Evolutionary conservation across 495 filamentous ascomycete species (phyloP).

Genomic region (Penicillium soppii): DNA sequence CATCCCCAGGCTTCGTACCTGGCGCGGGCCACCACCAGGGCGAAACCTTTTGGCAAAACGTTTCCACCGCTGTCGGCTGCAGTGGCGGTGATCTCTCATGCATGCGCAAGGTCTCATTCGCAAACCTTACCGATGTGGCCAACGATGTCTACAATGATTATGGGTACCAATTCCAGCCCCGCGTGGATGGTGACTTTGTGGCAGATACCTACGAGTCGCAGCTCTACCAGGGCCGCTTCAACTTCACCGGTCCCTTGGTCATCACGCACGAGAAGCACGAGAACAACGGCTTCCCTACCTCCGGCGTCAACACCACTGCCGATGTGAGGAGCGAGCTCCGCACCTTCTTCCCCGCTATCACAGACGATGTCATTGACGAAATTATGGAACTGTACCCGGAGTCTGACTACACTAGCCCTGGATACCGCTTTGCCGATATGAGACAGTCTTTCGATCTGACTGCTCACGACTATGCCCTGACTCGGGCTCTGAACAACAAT

Average conservation of each 20-base stretch:
- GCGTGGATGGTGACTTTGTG: conserved; percentile 37
- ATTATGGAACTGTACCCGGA: conserved; percentile 28
- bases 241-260: conserved; percentile 33
- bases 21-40: conserved; percentile 31
- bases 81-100: conserved; percentile 26
- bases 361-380: conserved; percentile 26
- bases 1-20: conserved; percentile 36
- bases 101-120: conserved; percentile 30
- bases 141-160: conserved; percentile 20
- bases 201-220: conserved; percentile 37
- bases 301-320: conserved; percentile 29
- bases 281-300: conserved; percentile 24
- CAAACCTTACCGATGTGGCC: conserved; percentile 23
- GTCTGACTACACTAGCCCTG: conserved; percentile 30
- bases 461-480: conserved; percentile 30
- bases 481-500: conserved; percentile 29
- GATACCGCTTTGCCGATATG: conserved; percentile 32
- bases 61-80: conserved; percentile 32
- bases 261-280: conserved; percentile 35
- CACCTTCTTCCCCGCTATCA: conserved; percentile 35
- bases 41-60: conserved; percentile 32
- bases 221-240: conserved; percentile 38
- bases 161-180: conserved; percentile 38
- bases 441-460: conserved; percentile 35
- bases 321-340: conserved; percentile 28